A percentile compares a stretch with the other conserved stretches of the same genome.
Conservation (phyloP, 2,329 filamentous ascomycete genomes). For the Phaeophleospora eucalypticola region DNA sequence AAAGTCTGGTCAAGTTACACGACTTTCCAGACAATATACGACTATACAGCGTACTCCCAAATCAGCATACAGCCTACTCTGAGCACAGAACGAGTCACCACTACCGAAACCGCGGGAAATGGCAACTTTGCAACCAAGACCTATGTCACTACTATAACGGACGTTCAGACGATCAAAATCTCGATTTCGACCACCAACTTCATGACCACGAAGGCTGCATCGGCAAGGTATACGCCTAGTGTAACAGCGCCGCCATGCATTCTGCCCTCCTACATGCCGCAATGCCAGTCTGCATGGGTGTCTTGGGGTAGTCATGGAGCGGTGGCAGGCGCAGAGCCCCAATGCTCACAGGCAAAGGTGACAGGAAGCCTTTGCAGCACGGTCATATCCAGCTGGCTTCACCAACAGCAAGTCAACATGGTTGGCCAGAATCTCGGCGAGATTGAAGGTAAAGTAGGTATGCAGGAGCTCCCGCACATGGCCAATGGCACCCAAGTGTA, state of each 20-base stretch:
- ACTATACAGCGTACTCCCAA: background rate
- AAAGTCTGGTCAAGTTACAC: background rate
- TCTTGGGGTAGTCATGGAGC: background rate
- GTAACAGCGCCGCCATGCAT: constrained; percentile 10
- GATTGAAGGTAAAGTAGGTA: constrained; percentile 1
- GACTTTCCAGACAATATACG: background rate
- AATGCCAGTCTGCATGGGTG: constrained; percentile 15
- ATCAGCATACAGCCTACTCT: no score
- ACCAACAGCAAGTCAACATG: background rate
- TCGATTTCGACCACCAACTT: no score
- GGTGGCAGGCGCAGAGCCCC: no score
- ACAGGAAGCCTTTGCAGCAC: background rate
- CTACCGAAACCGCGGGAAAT: constrained; percentile 1
- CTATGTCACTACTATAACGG: constrained; percentile 1
- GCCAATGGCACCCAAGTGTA: constrained; percentile 4
- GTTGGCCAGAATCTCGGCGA: no score
- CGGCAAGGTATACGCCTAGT: background rate
- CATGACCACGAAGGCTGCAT: background rate
- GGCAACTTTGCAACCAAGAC: constrained; percentile 8
- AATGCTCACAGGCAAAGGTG: constrained; percentile 2
- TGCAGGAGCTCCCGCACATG: background rate
- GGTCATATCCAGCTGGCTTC: constrained; percentile 1
- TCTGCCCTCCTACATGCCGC: constrained; percentile 12
- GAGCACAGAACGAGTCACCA: background rate
- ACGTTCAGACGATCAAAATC: no score